These are phyloP conservation scores for Trichoderma erinaceum DNA, from an alignment of 495 filamentous ascomycete genomes.

Conservation along the genomic window DNA sequence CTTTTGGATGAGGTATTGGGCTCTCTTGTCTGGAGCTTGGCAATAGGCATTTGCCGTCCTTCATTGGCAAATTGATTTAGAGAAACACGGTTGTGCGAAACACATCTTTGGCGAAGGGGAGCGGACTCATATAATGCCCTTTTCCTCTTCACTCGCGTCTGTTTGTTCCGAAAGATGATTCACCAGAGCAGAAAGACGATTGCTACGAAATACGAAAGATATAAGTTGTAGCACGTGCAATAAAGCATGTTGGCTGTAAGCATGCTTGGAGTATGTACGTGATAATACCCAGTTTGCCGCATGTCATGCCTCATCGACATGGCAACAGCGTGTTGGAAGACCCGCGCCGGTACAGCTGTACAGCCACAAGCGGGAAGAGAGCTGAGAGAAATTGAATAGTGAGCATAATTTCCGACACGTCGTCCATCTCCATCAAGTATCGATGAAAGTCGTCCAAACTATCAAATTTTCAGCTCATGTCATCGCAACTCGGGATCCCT, in stretches of 20 bases:
- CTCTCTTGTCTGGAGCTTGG: too few species aligned
- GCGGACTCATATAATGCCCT: too few species aligned
- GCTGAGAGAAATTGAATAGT: neutral
- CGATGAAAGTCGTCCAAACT: neutral
- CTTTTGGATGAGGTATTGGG: too few species aligned
- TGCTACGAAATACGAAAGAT: neutral
- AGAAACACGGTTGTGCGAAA: too few species aligned
- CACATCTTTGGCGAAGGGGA: too few species aligned
- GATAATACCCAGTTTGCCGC: neutral
- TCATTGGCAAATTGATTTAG: too few species aligned
- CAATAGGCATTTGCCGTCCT: too few species aligned
- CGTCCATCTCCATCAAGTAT: neutral
- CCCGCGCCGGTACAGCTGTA: neutral
- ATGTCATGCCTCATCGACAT: conserved; percentile 5
- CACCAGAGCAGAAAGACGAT: neutral
- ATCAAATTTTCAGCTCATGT: neutral
- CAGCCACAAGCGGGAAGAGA: neutral
- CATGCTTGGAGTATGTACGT: neutral
- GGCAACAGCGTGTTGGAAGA: neutral
- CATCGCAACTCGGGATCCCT: neutral
- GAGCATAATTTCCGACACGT: neutral
- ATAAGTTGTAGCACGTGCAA: neutral
- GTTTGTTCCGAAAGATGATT: neutral
- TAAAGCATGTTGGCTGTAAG: neutral
- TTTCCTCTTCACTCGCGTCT: neutral